Evolutionary conservation across 1,284 basidiomycete species (phyloP).

Genomic region (Boletus semigastroideus): DNA sequence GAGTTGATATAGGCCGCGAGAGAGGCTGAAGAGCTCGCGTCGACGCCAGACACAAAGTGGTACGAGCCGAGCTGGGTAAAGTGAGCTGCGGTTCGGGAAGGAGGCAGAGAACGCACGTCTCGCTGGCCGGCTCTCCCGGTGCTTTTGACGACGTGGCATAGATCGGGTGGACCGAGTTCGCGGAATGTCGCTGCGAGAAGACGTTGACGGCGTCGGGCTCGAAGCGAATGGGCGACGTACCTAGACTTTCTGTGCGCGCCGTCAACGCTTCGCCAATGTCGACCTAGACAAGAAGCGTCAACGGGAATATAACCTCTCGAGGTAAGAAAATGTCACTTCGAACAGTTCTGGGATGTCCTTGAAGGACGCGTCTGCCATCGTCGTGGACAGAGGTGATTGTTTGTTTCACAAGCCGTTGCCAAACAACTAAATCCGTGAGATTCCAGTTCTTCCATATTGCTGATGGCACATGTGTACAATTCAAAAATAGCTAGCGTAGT

Average conservation of each 20-base stretch:
- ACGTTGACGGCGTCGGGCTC: background rate
- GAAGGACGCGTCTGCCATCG: conserved; percentile 56
- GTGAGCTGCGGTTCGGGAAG: background rate
- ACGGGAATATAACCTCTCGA: background rate
- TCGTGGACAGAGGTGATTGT: conserved; percentile 12
- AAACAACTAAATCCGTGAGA: conserved; percentile 27
- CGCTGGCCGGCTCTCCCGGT: conserved; percentile 81
- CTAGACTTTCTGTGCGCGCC: conserved; percentile 89
- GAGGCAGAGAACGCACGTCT: conserved; percentile 65
- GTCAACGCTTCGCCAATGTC: conserved; percentile 89
- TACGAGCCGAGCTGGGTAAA: conserved; percentile 78
- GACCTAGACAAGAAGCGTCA: conserved; percentile 49
- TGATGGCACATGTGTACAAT: conserved; percentile 11
- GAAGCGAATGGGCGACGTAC: conserved; percentile 44
- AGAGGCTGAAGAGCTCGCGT: conserved; percentile 95
- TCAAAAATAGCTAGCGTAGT: conserved; percentile 18
- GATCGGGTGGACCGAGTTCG: conserved; percentile 89
- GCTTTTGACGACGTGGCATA: conserved; percentile 95
- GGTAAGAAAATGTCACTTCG: conserved; percentile 38
- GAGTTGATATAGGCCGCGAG: conserved; percentile 98
- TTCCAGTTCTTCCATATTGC: conserved; percentile 11
- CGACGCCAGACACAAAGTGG: conserved; percentile 90
- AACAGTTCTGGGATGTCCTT: conserved; percentile 65
- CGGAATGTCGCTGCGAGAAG: conserved; percentile 79
- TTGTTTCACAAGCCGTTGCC: conserved; percentile 22